Conservation (phyloP, 495 filamentous ascomycete species). For the Penicillium lividum region DNA sequence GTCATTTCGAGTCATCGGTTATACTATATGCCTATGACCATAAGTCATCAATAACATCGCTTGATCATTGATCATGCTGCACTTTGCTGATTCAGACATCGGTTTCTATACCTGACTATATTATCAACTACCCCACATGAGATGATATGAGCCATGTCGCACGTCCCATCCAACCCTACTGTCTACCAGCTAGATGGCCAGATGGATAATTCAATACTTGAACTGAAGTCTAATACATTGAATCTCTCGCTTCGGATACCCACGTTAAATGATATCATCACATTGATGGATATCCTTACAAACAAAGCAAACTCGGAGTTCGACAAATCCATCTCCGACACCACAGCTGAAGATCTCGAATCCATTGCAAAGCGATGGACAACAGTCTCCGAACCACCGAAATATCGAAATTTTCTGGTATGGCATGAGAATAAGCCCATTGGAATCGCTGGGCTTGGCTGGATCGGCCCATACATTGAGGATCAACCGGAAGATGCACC, state of each 20-base stretch:
- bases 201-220: not conserved
- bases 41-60: too few species aligned
- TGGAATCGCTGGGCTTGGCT: conserved; percentile 13
- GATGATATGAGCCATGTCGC: not conserved
- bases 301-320: conserved; percentile 15
- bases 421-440: not conserved
- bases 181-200: not conserved
- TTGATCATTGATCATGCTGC: too few species aligned
- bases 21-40: too few species aligned
- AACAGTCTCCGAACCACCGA: conserved; percentile 1
- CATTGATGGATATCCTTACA: not conserved
- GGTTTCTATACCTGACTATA: too few species aligned
- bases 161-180: not conserved
- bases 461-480: conserved; percentile 7
- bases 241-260: conserved; percentile 3
- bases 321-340: conserved; percentile 10
- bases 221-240: not conserved
- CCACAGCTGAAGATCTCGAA: conserved; percentile 1
- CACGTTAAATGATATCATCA: not conserved
- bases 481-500: not conserved
- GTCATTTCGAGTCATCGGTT: not conserved
- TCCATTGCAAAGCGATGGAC: conserved; percentile 9
- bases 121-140: too few species aligned
- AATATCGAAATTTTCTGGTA: conserved; percentile 6
- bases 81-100: too few species aligned